Conservation (phyloP, 2,329 filamentous ascomycete genomes). For the Sphaerulina populicola region DNA sequence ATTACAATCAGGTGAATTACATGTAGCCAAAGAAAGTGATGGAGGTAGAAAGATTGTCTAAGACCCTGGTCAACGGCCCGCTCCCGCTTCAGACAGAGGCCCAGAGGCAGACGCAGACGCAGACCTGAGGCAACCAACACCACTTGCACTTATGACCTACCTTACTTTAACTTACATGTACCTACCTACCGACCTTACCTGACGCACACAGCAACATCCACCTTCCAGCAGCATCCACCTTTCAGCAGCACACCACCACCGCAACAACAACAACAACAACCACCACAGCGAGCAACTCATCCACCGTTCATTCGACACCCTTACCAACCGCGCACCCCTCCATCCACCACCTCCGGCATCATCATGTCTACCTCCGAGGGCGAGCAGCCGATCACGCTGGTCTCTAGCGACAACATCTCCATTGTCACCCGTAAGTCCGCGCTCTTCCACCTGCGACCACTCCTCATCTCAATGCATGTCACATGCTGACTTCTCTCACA, state of each 20-base stretch:
- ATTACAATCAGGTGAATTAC: too few species aligned
- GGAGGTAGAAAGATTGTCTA: too few species aligned
- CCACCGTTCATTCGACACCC: too few species aligned
- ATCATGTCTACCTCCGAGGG: slow-evolving; percentile 31
- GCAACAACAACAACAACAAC: not conserved
- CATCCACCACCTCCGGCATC: slow-evolving; percentile 12
- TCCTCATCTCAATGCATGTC: slow-evolving; percentile 3
- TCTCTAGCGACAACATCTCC: slow-evolving; percentile 41
- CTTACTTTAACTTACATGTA: too few species aligned
- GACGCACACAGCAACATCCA: slow-evolving; percentile 1
- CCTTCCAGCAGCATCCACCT: slow-evolving; percentile 4
- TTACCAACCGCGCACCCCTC: slow-evolving; percentile 1
- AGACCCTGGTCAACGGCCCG: too few species aligned
- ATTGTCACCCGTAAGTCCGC: slow-evolving; percentile 35
- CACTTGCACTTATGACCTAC: too few species aligned
- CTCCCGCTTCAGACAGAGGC: too few species aligned
- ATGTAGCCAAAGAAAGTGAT: too few species aligned
- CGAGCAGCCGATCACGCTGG: slow-evolving; percentile 37
- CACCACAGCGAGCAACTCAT: too few species aligned
- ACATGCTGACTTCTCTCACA: slow-evolving; percentile 20
- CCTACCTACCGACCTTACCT: too few species aligned
- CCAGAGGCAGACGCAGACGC: too few species aligned
- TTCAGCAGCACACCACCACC: slow-evolving; percentile 7
- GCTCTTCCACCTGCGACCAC: not conserved
- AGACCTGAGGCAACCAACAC: too few species aligned